Evolutionary conservation across 2,329 filamentous ascomycete genomes (phyloP).

Genomic region (Fusarium succisae): DNA sequence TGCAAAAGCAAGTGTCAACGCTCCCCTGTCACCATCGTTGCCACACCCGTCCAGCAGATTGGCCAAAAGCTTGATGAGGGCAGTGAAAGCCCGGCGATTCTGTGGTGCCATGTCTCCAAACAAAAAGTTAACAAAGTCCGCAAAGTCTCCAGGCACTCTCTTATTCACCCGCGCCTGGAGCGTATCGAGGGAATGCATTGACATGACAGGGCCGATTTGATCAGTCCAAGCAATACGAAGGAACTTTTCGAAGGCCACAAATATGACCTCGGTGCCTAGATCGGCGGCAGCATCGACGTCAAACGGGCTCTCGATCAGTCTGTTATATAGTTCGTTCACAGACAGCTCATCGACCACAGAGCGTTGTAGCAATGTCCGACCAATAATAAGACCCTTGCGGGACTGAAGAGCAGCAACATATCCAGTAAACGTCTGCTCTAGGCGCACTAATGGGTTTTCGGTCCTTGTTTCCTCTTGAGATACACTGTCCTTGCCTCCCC

Average conservation of each 20-base stretch:
- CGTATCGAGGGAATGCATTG: slow-evolving; percentile 73
- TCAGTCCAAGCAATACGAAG: slow-evolving; percentile 87
- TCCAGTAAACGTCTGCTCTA: slow-evolving; percentile 87
- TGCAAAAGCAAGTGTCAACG: slow-evolving; percentile 87
- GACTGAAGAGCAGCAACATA: slow-evolving; percentile 85
- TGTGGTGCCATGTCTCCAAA: slow-evolving; percentile 75
- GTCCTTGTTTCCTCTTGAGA: slow-evolving; percentile 61
- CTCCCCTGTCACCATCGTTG: slow-evolving; percentile 90
- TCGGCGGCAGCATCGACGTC: slow-evolving; percentile 81
- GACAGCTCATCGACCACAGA: slow-evolving; percentile 76
- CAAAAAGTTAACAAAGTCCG: slow-evolving; percentile 72
- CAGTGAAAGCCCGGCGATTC: slow-evolving; percentile 80
- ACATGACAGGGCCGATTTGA: slow-evolving; percentile 86
- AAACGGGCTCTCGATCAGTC: slow-evolving; percentile 82
- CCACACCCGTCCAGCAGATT: slow-evolving; percentile 89
- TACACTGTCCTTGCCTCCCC: slow-evolving; percentile 54
- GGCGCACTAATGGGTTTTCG: slow-evolving; percentile 73
- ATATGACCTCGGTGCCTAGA: slow-evolving; percentile 82
- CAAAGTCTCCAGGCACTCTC: slow-evolving; percentile 76
- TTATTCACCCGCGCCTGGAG: slow-evolving; percentile 76
- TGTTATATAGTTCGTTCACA: slow-evolving; percentile 92
- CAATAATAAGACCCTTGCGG: slow-evolving; percentile 87
- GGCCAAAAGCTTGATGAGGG: slow-evolving; percentile 84
- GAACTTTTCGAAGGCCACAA: slow-evolving; percentile 94
- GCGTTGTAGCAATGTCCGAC: slow-evolving; percentile 77